Conservation (phyloP, 2,329 filamentous ascomycete genomes). For the Aspergillus ochraceus region DNA sequence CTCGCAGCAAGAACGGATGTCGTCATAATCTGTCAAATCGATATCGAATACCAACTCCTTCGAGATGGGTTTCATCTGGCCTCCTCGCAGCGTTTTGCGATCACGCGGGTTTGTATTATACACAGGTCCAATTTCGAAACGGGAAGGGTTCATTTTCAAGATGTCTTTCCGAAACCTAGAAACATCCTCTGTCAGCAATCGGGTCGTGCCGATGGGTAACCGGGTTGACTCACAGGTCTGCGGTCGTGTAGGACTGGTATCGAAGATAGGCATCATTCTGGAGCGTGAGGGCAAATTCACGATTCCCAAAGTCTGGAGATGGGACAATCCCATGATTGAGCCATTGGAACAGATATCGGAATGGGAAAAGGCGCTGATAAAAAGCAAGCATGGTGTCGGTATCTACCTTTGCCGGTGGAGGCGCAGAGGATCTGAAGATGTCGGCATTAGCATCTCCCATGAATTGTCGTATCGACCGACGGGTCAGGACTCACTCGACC, state of each 20-base stretch:
- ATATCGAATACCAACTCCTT: slow-evolving; percentile 99
- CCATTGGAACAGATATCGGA: slow-evolving; percentile 95
- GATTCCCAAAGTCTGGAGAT: slow-evolving; percentile 82
- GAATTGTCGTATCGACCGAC: slow-evolving; percentile 22
- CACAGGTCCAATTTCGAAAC: slow-evolving; percentile 98
- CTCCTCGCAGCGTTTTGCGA: slow-evolving; percentile 76
- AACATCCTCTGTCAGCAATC: background rate
- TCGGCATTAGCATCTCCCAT: slow-evolving; percentile 13
- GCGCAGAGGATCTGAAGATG: slow-evolving; percentile 27
- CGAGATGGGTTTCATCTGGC: slow-evolving; percentile 78
- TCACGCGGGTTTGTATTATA: slow-evolving; percentile 94
- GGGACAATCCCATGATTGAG: slow-evolving; percentile 89
- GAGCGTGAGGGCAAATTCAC: slow-evolving; percentile 96
- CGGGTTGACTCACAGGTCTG: slow-evolving; percentile 55
- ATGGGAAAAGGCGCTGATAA: slow-evolving; percentile 94
- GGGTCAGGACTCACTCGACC: background rate
- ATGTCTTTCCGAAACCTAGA: slow-evolving; percentile 83
- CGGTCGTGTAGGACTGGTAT: slow-evolving; percentile 76
- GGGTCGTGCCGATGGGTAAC: slow-evolving; percentile 18
- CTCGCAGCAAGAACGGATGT: slow-evolving; percentile 90
- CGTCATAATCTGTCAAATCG: slow-evolving; percentile 98
- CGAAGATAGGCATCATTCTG: slow-evolving; percentile 88
- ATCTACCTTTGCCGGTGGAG: slow-evolving; percentile 59
- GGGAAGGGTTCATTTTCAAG: slow-evolving; percentile 79
- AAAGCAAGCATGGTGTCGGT: slow-evolving; percentile 87